Percentiles rank a stretch among this genome's conserved stretches.
Conservation (phyloP, 2,329 filamentous ascomycete species). For the Blumeria hordei region DNA sequence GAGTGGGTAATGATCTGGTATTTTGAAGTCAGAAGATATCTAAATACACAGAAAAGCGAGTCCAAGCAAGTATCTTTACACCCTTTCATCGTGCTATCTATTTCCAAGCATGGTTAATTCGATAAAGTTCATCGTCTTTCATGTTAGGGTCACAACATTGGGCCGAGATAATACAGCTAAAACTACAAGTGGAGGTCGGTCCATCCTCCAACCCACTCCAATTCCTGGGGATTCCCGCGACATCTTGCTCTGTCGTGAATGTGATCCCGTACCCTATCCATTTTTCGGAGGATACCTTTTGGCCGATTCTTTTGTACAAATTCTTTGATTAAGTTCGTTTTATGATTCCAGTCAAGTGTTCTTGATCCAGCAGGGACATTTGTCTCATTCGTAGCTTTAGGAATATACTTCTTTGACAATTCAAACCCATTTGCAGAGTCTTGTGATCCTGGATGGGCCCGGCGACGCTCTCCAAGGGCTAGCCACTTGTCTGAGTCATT, state of each 20-base stretch:
- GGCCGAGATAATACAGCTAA: conserved; percentile 5
- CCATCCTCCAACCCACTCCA: conserved; percentile 93
- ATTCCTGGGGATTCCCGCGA: conserved; percentile 36
- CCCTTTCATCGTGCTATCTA: background rate
- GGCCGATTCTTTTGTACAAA: conserved; percentile 16
- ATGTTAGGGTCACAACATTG: background rate
- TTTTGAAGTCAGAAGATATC: conserved; percentile 12
- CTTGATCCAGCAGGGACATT: conserved; percentile 25
- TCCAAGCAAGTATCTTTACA: conserved; percentile 7
- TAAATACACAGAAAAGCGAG: conserved; percentile 17
- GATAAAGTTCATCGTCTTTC: background rate
- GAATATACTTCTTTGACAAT: conserved; percentile 22
- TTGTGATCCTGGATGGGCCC: conserved; percentile 28
- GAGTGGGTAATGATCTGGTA: conserved; percentile 17
- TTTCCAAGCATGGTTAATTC: background rate
- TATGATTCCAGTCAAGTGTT: conserved; percentile 14
- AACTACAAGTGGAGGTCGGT: conserved; percentile 36
- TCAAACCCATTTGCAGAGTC: conserved; percentile 16
- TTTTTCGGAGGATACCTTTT: conserved; percentile 25
- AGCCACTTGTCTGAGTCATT: conserved; percentile 63
- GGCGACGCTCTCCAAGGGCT: conserved; percentile 56
- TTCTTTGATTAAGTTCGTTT: conserved; percentile 15
- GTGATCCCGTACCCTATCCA: conserved; percentile 22
- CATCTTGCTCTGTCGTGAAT: conserved; percentile 32
- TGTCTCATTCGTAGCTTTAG: conserved; percentile 20